A percentile compares a stretch with the other conserved stretches of the same genome.
These are phyloP conservation scores for Pythium myriotylum DNA, from an alignment of 352 stramenopile genomes.

Conservation along the genomic window DNA sequence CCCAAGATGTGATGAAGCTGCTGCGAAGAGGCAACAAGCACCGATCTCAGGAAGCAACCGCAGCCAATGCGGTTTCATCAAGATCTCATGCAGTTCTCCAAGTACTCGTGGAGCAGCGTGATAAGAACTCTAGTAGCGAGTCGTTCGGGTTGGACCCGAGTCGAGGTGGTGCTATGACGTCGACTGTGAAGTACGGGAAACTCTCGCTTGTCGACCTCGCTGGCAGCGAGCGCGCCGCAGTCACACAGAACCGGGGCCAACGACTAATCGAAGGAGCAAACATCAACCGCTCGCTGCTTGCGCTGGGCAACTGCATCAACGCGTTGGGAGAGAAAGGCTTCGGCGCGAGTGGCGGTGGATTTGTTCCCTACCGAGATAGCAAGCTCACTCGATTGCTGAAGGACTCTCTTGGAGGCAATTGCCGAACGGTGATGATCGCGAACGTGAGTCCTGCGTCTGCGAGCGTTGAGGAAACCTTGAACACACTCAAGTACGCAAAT, in stretches of 20 bases:
- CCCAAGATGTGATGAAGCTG: slow-evolving; percentile 86
- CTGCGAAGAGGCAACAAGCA: slow-evolving; percentile 86
- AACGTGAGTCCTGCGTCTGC: slow-evolving; percentile 83
- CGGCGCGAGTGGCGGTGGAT: slow-evolving; percentile 23
- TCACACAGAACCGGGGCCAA: slow-evolving; percentile 88
- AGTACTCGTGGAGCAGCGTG: slow-evolving; percentile 76
- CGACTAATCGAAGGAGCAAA: slow-evolving; percentile 91
- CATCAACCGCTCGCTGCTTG: slow-evolving; percentile 92
- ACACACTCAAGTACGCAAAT: slow-evolving; percentile 92
- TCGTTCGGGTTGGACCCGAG: slow-evolving; percentile 13
- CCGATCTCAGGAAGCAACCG: slow-evolving; percentile 87
- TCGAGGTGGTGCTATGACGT: slow-evolving; percentile 26
- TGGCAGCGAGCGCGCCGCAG: slow-evolving; percentile 87
- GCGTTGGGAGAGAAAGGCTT: slow-evolving; percentile 80
- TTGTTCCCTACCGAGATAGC: slow-evolving; percentile 87
- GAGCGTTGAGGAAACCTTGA: slow-evolving; percentile 90
- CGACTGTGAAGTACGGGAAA: slow-evolving; percentile 81
- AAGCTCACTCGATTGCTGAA: slow-evolving; percentile 91
- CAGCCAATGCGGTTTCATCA: slow-evolving; percentile 87
- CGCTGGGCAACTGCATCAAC: slow-evolving; percentile 94
- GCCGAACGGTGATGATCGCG: slow-evolving; percentile 94
- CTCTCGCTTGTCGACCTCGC: slow-evolving; percentile 91
- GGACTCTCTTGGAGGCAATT: slow-evolving; percentile 91
- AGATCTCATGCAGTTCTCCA: slow-evolving; percentile 90
- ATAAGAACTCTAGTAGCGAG: slow-evolving; percentile 36